Evolutionary conservation across 106 monocot species (phyloP).

Genomic region (Allium sativum): DNA sequence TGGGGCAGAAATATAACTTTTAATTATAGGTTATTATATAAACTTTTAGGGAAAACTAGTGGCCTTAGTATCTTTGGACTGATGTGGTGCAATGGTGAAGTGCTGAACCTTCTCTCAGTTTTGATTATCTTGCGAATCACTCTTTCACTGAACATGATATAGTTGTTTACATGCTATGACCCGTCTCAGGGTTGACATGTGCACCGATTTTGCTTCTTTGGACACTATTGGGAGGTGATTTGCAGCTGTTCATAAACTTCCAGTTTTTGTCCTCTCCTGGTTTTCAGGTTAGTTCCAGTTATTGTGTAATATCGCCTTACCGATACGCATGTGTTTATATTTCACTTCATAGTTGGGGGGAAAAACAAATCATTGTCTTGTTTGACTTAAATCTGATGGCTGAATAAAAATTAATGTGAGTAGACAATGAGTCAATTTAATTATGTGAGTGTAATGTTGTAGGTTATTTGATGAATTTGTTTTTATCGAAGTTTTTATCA

Average conservation of each 20-base stretch:
- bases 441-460: too few species aligned
- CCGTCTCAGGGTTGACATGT: conserved; percentile 64
- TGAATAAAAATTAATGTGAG: too few species aligned
- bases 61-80: conserved; percentile 98
- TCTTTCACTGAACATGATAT: too few species aligned
- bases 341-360: too few species aligned
- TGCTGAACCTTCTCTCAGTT: conserved; percentile 1
- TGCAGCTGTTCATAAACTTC: conserved; percentile 56
- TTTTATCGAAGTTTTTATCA: too few species aligned
- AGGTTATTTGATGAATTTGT: too few species aligned
- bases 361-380: too few species aligned
- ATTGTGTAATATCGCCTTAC: neutral
- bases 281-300: conserved; percentile 52
- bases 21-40: neutral
- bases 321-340: too few species aligned
- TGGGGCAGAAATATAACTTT: neutral
- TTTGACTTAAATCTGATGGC: too few species aligned
- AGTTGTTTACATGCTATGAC: too few species aligned
- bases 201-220: conserved; percentile 77
- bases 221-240: conserved; percentile 73
- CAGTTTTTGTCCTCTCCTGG: conserved; percentile 58
- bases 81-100: conserved; percentile 98
- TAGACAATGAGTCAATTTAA: too few species aligned
- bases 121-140: too few species aligned
- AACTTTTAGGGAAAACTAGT: conserved; percentile 70